Conservation (phyloP, 1,284 basidiomycete genomes). For the Ganoderma lingzhi region DNA sequence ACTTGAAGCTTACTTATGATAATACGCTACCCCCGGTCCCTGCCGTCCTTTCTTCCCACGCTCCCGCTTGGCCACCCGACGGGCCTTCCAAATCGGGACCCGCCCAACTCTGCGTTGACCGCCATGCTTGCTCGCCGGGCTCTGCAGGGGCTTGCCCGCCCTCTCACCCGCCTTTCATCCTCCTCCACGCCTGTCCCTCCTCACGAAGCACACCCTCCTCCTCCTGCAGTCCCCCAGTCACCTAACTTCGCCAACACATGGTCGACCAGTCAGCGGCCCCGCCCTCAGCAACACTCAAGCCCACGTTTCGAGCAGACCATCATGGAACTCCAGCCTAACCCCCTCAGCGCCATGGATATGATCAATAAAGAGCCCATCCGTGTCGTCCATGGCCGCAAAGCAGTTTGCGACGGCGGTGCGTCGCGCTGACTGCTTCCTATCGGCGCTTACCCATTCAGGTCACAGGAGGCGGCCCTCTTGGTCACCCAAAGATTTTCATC, state of each 20-base stretch:
- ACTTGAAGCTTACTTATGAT: too few relatives aligned
- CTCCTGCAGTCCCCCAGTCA: slow-evolving; percentile 64
- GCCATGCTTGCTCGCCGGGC: slow-evolving; percentile 49
- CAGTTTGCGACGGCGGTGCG: slow-evolving; percentile 94
- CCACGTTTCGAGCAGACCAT: slow-evolving; percentile 94
- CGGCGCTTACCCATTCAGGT: slow-evolving; percentile 8
- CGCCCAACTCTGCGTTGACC: slow-evolving; percentile 29
- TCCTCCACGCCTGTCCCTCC: slow-evolving; percentile 36
- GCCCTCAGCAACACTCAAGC: slow-evolving; percentile 61
- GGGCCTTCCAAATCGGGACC: slow-evolving; percentile 26
- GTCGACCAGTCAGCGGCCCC: slow-evolving; percentile 77
- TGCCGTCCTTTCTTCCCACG: slow-evolving; percentile 34
- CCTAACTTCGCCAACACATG: slow-evolving; percentile 82
- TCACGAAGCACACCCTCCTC: slow-evolving; percentile 41
- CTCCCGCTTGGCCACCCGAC: slow-evolving; percentile 16
- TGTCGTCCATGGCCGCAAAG: slow-evolving; percentile 82
- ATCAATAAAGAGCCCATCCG: slow-evolving; percentile 88
- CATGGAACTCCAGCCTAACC: slow-evolving; percentile 88
- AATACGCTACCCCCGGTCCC: slow-evolving; percentile 22
- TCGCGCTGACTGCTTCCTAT: slow-evolving; percentile 18
- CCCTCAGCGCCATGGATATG: slow-evolving; percentile 92
- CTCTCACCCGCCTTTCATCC: slow-evolving; percentile 43
- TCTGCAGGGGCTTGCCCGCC: slow-evolving; percentile 42
- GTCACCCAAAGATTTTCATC: slow-evolving; percentile 97
- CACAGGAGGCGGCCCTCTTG: slow-evolving; percentile 92